phyloP scores from a whole-genome alignment of 306 rosid genomes.

The Potentilla sterilis region DNA sequence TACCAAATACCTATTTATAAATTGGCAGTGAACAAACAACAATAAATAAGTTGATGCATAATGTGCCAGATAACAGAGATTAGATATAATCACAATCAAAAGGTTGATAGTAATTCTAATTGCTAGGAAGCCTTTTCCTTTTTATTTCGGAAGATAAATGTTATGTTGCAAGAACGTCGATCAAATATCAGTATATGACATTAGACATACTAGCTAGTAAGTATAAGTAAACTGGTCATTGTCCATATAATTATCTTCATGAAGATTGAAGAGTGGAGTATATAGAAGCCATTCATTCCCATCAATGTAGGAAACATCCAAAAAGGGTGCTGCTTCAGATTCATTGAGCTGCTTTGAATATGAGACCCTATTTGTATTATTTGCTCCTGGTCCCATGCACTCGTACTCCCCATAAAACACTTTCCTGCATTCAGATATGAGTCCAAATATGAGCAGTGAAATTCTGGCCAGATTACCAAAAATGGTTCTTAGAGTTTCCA shows the following conservation, averaged over 20 bases:
- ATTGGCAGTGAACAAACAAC: not conserved
- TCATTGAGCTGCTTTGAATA: conserved; percentile 60
- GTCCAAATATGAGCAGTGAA: not conserved
- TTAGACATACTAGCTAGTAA: not conserved
- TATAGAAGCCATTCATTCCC: conserved; percentile 54
- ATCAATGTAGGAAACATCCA: conserved; percentile 47
- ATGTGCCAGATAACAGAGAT: not conserved
- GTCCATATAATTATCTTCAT: not conserved
- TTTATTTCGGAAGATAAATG: not conserved
- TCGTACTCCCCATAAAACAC: conserved; percentile 66
- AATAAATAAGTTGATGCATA: not conserved
- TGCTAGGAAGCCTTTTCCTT: not conserved
- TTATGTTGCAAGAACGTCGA: not conserved
- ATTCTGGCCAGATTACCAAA: not conserved
- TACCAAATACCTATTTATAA: not conserved
- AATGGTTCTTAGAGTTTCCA: not conserved
- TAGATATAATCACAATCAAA: not conserved
- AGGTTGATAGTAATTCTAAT: not conserved
- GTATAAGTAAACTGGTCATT: conserved; percentile 1
- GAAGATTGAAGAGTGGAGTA: conserved; percentile 21
- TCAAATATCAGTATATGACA: not conserved
- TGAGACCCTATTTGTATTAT: conserved; percentile 48
- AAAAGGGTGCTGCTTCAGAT: conserved; percentile 47
- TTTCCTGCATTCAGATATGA: conserved; percentile 35
- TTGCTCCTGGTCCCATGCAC: conserved; percentile 60